Evolutionary conservation across 805 yeast genomes (phyloP).

Genomic region (Teunomyces atbi): DNA sequence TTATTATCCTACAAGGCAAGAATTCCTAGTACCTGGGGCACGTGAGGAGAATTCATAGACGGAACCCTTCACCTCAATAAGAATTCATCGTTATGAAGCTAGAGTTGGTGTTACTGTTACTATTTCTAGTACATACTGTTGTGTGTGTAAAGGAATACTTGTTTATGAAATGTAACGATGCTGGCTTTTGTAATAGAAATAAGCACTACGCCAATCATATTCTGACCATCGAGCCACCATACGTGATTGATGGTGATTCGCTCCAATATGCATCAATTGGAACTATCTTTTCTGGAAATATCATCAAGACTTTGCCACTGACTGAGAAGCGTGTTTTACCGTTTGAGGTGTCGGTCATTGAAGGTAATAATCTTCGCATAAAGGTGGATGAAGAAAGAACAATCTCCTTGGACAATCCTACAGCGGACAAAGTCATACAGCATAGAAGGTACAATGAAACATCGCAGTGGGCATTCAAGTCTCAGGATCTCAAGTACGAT

Average conservation of each 20-base stretch:
- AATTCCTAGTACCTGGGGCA: background rate
- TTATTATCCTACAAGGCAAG: too few relatives aligned
- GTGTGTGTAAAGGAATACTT: conserved; percentile 56
- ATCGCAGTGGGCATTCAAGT: conserved; percentile 53
- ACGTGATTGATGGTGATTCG: conserved; percentile 22
- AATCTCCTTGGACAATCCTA: conserved; percentile 6
- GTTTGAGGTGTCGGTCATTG: conserved; percentile 55
- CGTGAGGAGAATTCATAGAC: background rate
- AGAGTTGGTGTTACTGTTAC: conserved; percentile 1
- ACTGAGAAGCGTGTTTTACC: conserved; percentile 42
- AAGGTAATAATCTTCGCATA: conserved; percentile 59
- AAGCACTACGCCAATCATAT: conserved; percentile 55
- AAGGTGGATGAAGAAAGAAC: conserved; percentile 59
- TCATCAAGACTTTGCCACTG: conserved; percentile 41
- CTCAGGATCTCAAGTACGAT: conserved; percentile 10
- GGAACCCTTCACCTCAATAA: too few relatives aligned
- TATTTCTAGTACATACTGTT: background rate
- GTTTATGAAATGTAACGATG: conserved; percentile 73
- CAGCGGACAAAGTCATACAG: conserved; percentile 23
- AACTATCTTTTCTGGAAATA: conserved; percentile 42
- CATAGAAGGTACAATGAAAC: conserved; percentile 61
- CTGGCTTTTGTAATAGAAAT: conserved; percentile 84
- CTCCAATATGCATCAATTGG: conserved; percentile 11
- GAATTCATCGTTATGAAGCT: background rate
- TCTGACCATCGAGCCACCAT: conserved; percentile 16